Percentiles rank a stretch among this genome's conserved stretches.
Conservation (phyloP, 805 yeast genomes). For the Lipomyces chichibuensis region DNA sequence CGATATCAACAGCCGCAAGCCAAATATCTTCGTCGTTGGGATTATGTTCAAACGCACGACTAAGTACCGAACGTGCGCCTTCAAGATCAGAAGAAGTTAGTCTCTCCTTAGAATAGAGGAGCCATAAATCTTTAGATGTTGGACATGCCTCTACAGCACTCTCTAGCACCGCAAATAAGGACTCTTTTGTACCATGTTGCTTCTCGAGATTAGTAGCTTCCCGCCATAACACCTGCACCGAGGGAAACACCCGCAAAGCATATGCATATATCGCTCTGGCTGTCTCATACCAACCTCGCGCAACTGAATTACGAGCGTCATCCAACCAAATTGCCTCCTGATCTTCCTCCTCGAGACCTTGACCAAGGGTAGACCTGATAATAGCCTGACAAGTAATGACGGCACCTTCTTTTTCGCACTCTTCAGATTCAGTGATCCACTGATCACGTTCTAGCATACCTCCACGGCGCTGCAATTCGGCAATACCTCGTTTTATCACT, state of each 20-base stretch:
- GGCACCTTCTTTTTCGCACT: slow-evolving; percentile 55
- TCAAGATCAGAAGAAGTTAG: slow-evolving; percentile 49
- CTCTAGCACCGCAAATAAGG: slow-evolving; percentile 54
- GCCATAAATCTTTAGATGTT: slow-evolving; percentile 53
- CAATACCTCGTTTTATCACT: slow-evolving; percentile 55
- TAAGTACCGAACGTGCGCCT: slow-evolving; percentile 59
- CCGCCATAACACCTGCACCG: slow-evolving; percentile 41
- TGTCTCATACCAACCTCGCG: slow-evolving; percentile 42
- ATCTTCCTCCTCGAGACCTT: slow-evolving; percentile 41
- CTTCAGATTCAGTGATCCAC: slow-evolving; percentile 63
- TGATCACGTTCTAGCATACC: slow-evolving; percentile 45
- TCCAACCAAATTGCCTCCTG: slow-evolving; percentile 45
- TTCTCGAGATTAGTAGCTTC: slow-evolving; percentile 41
- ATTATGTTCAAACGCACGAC: slow-evolving; percentile 50
- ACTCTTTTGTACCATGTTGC: slow-evolving; percentile 38
- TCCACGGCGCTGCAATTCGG: slow-evolving; percentile 48
- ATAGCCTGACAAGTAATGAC: slow-evolving; percentile 58
- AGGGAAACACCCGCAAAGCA: slow-evolving; percentile 54
- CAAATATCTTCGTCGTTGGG: slow-evolving; percentile 60
- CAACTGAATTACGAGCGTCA: slow-evolving; percentile 46
- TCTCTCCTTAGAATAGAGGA: slow-evolving; percentile 72
- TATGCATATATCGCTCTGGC: slow-evolving; percentile 55
- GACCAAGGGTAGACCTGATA: slow-evolving; percentile 49
- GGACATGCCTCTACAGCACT: slow-evolving; percentile 58
- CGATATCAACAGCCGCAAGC: slow-evolving; percentile 73